Evolutionary conservation across 352 stramenopile species (phyloP).

Genomic region (Globisporangium mamillatum): DNA sequence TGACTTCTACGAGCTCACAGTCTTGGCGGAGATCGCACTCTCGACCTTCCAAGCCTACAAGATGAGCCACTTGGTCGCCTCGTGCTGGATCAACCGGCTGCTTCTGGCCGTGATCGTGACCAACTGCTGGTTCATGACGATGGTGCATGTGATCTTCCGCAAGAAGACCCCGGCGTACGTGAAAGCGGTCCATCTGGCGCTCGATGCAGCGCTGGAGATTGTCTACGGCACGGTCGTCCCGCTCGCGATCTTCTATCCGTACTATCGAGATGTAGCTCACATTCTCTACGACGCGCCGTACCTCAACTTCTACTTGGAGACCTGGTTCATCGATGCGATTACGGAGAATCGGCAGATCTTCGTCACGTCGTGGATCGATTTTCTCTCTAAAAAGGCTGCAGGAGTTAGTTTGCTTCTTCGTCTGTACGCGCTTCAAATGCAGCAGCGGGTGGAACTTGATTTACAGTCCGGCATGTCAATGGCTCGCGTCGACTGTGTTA

Average conservation of each 20-base stretch:
- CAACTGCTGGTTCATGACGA: slow-evolving; percentile 26
- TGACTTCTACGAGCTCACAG: slow-evolving; percentile 2
- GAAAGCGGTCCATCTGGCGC: slow-evolving; percentile 4
- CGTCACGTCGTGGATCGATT: no score
- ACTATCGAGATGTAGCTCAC: no score
- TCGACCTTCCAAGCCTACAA: background rate
- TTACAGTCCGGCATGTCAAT: no score
- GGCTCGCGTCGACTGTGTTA: no score
- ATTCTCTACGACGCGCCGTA: no score
- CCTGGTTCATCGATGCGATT: background rate
- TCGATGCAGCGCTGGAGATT: slow-evolving; percentile 18
- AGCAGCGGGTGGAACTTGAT: no score
- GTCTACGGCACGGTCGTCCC: background rate
- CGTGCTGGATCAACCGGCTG: slow-evolving; percentile 8
- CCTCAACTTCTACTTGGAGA: no score
- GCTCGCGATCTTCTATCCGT: no score
- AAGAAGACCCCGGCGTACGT: slow-evolving; percentile 7
- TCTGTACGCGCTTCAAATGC: no score
- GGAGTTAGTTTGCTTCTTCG: no score
- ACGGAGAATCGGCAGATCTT: slow-evolving; percentile 11
- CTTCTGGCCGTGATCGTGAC: slow-evolving; percentile 14
- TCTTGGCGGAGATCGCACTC: slow-evolving; percentile 13
- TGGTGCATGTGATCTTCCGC: slow-evolving; percentile 11
- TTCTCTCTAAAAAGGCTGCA: no score
- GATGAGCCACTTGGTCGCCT: slow-evolving; percentile 1